Conservation (phyloP, 441 rosid species). For the Eruca vesicaria region DNA sequence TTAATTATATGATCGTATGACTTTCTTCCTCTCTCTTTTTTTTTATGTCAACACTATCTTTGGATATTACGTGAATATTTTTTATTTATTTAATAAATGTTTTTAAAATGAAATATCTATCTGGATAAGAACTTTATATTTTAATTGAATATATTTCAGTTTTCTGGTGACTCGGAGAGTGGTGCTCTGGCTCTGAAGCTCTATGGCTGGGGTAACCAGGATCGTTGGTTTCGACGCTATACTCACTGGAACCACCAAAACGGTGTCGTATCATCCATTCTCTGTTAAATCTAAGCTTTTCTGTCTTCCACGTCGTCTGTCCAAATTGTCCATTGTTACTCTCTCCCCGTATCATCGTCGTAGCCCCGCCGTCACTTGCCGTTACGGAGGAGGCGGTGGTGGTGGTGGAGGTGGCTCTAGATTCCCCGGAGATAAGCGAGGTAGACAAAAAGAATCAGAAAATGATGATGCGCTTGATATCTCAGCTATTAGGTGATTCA, state of each 20-base stretch:
- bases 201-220: constrained; percentile 64
- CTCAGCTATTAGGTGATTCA: constrained; percentile 53
- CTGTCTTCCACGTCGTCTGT: constrained; percentile 38
- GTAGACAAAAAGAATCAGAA: constrained; percentile 44
- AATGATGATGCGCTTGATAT: constrained; percentile 69
- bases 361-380: constrained; percentile 40
- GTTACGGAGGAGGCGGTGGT: constrained; percentile 53
- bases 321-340: constrained; percentile 27
- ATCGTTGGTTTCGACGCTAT: constrained; percentile 42
- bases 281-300: constrained; percentile 50
- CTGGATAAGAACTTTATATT: constrained; percentile 4
- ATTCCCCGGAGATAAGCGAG: constrained; percentile 44
- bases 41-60: too few species aligned
- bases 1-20: too few species aligned
- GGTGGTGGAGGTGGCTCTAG: constrained; percentile 43
- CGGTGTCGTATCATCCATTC: not conserved
- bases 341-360: constrained; percentile 34
- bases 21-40: too few species aligned
- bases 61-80: too few species aligned
- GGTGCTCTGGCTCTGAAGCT: constrained; percentile 1
- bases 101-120: too few species aligned
- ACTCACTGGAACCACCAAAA: constrained; percentile 26
- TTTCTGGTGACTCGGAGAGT: not conserved
- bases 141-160: not conserved
- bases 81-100: too few species aligned